Conservation (phyloP, 768 basidiomycete genomes). For the Thelephora ganbajun region DNA sequence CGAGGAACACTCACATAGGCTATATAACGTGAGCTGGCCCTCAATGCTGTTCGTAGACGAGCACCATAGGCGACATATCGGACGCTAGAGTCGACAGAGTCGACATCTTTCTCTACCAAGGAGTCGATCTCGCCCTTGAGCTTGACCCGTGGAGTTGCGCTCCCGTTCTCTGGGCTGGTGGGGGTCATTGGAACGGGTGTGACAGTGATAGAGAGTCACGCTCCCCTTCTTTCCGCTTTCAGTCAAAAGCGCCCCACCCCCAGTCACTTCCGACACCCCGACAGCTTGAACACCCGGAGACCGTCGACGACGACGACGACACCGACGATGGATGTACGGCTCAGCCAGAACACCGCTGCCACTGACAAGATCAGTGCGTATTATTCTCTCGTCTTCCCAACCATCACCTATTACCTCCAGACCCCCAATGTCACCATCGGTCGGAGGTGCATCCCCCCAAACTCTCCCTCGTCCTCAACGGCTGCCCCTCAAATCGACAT, state of each 20-base stretch:
- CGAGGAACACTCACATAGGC: constrained; percentile 44
- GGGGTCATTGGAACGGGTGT: neutral
- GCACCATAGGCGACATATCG: constrained; percentile 70
- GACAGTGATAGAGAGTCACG: neutral
- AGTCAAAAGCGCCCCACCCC: neutral
- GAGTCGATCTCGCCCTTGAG: constrained; percentile 36
- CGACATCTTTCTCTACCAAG: constrained; percentile 49
- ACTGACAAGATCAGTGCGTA: constrained; percentile 84
- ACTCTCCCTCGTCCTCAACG: constrained; percentile 37
- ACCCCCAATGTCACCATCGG: constrained; percentile 92
- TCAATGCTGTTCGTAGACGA: constrained; percentile 61
- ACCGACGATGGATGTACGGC: constrained; percentile 8
- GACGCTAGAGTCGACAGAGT: constrained; percentile 53
- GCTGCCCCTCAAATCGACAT: constrained; percentile 58
- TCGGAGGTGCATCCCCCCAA: constrained; percentile 57
- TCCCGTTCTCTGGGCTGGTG: constrained; percentile 8
- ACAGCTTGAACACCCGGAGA: constrained; percentile 13
- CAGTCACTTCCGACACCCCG: neutral
- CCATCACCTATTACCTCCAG: constrained; percentile 95
- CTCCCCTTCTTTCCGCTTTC: neutral
- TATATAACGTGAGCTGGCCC: constrained; percentile 56
- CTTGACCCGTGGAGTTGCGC: constrained; percentile 13
- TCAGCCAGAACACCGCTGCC: constrained; percentile 12
- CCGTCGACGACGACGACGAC: constrained; percentile 16
- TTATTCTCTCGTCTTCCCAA: constrained; percentile 86